These are phyloP conservation scores for Cicer cuneatum DNA, from an alignment of 306 rosid species.

Conservation along the genomic window DNA sequence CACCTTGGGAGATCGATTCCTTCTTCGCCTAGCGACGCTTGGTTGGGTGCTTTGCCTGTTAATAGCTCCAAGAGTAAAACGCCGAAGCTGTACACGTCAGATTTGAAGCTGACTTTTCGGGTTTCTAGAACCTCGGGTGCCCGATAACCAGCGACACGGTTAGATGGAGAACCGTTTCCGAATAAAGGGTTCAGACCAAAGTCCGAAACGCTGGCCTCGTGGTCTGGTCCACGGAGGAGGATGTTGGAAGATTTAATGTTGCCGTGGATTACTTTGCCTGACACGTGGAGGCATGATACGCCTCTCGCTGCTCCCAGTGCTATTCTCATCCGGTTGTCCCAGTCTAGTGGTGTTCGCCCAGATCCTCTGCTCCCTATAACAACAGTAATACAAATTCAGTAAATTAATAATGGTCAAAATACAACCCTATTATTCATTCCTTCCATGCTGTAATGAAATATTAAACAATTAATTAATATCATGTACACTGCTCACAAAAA, in stretches of 20 bases:
- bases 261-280: slow-evolving; percentile 89
- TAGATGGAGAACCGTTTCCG: slow-evolving; percentile 69
- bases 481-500: slow-evolving; percentile 25
- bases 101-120: slow-evolving; percentile 77
- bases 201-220: slow-evolving; percentile 77
- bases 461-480: slow-evolving; percentile 4
- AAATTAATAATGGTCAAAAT: background rate
- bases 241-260: slow-evolving; percentile 90
- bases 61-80: slow-evolving; percentile 85
- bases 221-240: slow-evolving; percentile 67
- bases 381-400: background rate
- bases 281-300: slow-evolving; percentile 76
- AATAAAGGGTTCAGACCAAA: slow-evolving; percentile 79
- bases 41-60: slow-evolving; percentile 95
- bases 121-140: slow-evolving; percentile 87
- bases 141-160: slow-evolving; percentile 85
- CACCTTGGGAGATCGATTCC: slow-evolving; percentile 95
- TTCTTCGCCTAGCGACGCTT: slow-evolving; percentile 90
- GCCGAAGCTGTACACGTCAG: slow-evolving; percentile 95
- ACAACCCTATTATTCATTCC: background rate
- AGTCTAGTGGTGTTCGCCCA: slow-evolving; percentile 90
- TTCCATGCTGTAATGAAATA: background rate
- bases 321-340: slow-evolving; percentile 89
- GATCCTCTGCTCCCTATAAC: slow-evolving; percentile 92
- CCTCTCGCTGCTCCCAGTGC: slow-evolving; percentile 82